Evolutionary conservation across 192 early-diverging fungal species (phyloP), one percentile per base, ranked within the genome.

Genomic region (Backusella liffmaniae): DNA sequence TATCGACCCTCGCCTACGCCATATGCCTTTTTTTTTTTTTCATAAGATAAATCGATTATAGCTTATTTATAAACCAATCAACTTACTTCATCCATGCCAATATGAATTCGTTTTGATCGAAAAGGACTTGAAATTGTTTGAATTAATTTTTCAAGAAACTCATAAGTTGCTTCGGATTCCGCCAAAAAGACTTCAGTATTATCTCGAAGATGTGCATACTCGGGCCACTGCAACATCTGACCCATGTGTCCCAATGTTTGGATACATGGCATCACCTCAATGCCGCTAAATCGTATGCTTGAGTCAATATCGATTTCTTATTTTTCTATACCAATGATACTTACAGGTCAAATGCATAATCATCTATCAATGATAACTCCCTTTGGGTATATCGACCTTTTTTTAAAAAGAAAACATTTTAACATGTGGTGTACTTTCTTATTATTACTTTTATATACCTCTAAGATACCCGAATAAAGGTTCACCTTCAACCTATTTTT

Each of bases 201-300:
- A 77, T 96, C 95, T 72, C 94, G 86, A 21, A 95, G 78, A 23
- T 89, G 77, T 18, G 91, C 86, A 75, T 91, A 96, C 56, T 88
- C 84, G 15, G 95, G 94, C 95, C 95, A 96, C 81, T 96, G 95
- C 66, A 96, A 82, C 23, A 96, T 89, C 78, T 96, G 95, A 1
- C 95, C 95, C 72, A 96, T 76, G 76, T 96, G 95, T 5, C 95
- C 95, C 72, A 96, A 80, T 10, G 94, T 96, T 82, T 96, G 95
- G 46, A 96, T 96, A 75, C 95, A 96, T 18, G 95, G 89, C 26
- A 96, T 90, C 5, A 95, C 91, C 77, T 96, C 95, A 39, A 96
- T 92, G 12, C 95, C 95, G 75, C 91, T 86, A 51, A 4, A 9
- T 36, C 35, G 35, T 15, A 56, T 21, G n/a, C 16, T 26, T 42